Evolutionary conservation across 805 yeast genomes (phyloP).

Genomic region (Yarrowia bubula): DNA sequence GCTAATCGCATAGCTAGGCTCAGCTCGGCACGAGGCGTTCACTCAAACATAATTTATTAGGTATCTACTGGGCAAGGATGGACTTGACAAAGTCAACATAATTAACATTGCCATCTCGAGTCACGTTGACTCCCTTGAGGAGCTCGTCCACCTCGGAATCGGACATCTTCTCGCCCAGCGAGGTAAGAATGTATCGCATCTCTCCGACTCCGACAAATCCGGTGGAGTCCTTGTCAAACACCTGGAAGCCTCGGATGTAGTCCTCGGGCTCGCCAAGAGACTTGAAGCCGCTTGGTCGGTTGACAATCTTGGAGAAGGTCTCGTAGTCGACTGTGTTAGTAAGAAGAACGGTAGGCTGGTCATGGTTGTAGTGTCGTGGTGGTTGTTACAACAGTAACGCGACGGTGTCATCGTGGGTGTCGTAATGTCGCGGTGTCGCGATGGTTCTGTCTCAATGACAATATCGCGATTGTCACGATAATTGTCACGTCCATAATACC

Average conservation of each 20-base stretch:
- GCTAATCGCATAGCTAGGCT: too few relatives aligned
- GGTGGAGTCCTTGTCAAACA: conserved; percentile 91
- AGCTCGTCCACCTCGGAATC: conserved; percentile 94
- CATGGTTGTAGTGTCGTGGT: too few relatives aligned
- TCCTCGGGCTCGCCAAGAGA: conserved; percentile 88
- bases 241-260: conserved; percentile 94
- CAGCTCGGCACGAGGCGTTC: too few relatives aligned
- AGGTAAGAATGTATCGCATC: conserved; percentile 87
- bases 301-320: conserved; percentile 69
- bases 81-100: conserved; percentile 90
- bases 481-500: too few relatives aligned
- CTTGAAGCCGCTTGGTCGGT: conserved; percentile 85
- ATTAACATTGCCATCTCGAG: conserved; percentile 91
- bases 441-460: too few relatives aligned
- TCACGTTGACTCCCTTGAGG: conserved; percentile 90
- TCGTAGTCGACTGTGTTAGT: conserved; percentile 61
- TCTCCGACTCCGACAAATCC: conserved; percentile 98
- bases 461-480: too few relatives aligned
- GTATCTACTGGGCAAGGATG: conserved; percentile 73
- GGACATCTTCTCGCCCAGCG: conserved; percentile 89
- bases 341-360: too few relatives aligned
- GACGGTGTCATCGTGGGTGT: too few relatives aligned
- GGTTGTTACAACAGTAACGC: too few relatives aligned
- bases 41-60: conserved; percentile 24
- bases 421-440: too few relatives aligned